Base-by-base conservation (phyloP, 805 yeast genomes). In the Candida chauliodis region DNA sequence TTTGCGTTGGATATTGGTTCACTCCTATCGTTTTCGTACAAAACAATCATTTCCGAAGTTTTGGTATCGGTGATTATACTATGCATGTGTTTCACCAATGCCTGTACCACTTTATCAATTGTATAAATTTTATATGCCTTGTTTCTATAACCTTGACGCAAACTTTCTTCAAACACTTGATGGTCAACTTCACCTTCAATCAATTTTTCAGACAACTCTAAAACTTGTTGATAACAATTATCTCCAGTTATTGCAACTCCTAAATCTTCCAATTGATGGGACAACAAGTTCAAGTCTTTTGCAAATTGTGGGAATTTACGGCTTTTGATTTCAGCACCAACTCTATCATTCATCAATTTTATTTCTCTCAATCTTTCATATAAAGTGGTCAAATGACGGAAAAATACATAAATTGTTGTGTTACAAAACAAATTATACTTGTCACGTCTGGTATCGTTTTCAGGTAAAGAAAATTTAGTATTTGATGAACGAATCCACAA, bases 121-220 rank as follows among this genome's bases (percentile, higher is more conserved):
- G 98, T 91, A 66, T 89, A 91, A 40, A 93, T 64, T 58, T 88
- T 88, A 68, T 85, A 93, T 0, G 98, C 99, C 45, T 81, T 83
- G 63, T 91, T 93, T 53, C 93, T 78, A 66, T 85, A 93, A 0
- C 95, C 96, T 69, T 91, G 97, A 46, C 99, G 86, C 42, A 93
- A 64, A 13, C 95, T 77, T 61, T 93, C 99, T 66, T 93, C 99
- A 59, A 85, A 95, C 84, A 89, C 81, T 59, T 84, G 93, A 46
- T 87, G 95, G 54, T 93, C 99, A 34, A 93, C 64, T 25, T 88
- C 93, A 20, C 95, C 95, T 48, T 87, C 93, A 47, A 93, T 83
- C 36, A 88, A 69, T 46, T 79, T 76, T 47, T 79, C 87, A 42
- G 95, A 78, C 40, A 93, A 70, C 2, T 67, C 70, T 42, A 93